phyloP scores from a whole-genome alignment of 805 yeast genomes.

The Ogataea ramenticola region DNA sequence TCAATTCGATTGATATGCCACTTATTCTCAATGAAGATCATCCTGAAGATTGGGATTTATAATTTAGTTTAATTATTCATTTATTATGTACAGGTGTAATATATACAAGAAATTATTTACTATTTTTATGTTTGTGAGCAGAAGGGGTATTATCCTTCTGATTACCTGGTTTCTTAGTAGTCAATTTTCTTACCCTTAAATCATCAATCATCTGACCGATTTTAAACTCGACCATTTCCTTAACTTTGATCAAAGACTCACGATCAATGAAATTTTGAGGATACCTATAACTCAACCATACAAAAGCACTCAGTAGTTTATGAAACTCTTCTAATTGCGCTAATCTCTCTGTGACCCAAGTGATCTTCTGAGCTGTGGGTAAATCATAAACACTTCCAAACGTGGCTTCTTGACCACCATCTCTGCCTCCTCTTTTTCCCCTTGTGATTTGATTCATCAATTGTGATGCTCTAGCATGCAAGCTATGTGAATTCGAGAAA shows the following conservation, averaged over 20 bases:
- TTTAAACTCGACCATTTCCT: slow-evolving; percentile 58
- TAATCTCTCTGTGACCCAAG: slow-evolving; percentile 9
- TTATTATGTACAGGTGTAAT: neutral
- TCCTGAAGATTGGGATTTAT: slow-evolving; percentile 41
- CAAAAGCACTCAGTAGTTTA: slow-evolving; percentile 54
- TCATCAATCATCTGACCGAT: slow-evolving; percentile 42
- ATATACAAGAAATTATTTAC: too few relatives aligned
- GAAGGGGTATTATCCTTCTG: too few relatives aligned
- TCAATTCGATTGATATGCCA: slow-evolving; percentile 62
- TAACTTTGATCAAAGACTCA: slow-evolving; percentile 65
- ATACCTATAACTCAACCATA: slow-evolving; percentile 86
- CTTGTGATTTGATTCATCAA: neutral
- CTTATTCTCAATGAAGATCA: slow-evolving; percentile 35
- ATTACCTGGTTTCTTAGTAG: too few relatives aligned
- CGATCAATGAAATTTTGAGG: slow-evolving; percentile 75
- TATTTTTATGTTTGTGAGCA: too few relatives aligned
- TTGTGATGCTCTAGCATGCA: neutral
- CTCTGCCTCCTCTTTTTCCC: neutral
- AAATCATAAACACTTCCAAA: too few relatives aligned
- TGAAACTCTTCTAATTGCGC: slow-evolving; percentile 57
- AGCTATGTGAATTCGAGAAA: neutral
- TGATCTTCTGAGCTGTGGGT: neutral
- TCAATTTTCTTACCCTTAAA: slow-evolving; percentile 13
- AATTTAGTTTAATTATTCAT: neutral
- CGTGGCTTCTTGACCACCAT: too few relatives aligned